A percentile compares a stretch with the other conserved stretches of the same genome.
Evolutionary conservation across 75 land plant species (phyloP).

Genomic region (Ceratopteris richardii): DNA sequence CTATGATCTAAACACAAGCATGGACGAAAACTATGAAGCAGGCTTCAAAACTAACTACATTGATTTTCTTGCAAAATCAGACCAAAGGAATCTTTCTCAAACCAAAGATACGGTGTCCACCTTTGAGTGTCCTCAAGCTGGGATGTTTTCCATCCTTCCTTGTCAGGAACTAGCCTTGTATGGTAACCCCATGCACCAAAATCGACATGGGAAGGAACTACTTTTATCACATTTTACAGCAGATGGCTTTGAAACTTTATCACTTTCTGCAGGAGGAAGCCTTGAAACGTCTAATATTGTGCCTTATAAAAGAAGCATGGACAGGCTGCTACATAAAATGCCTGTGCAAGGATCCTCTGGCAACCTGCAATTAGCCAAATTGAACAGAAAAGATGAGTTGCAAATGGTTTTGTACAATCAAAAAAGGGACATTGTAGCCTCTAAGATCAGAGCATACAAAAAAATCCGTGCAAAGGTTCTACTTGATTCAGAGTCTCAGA

Average conservation of each 20-base stretch:
- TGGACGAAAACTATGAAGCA: too few relatives aligned
- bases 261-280: not conserved
- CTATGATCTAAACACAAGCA: too few relatives aligned
- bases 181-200: too few relatives aligned
- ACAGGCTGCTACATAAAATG: too few relatives aligned
- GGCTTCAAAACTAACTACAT: too few relatives aligned
- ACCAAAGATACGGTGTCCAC: too few relatives aligned
- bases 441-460: not conserved
- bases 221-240: not conserved
- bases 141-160: too few relatives aligned
- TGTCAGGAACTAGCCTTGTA: too few relatives aligned
- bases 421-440: not conserved
- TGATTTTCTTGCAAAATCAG: too few relatives aligned
- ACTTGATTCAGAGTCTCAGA: conserved; percentile 58
- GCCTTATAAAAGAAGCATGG: not conserved
- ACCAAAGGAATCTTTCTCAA: too few relatives aligned
- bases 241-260: not conserved
- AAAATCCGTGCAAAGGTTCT: conserved; percentile 60
- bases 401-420: conserved; percentile 4
- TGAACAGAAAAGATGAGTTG: not conserved
- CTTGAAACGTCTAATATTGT: not conserved
- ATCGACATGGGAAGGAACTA: not conserved
- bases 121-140: too few relatives aligned
- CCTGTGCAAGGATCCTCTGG: too few relatives aligned
- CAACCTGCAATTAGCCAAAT: not conserved